Percentiles rank a stretch among this genome's conserved stretches.
phyloP scores from a whole-genome alignment of 1,284 basidiomycete genomes.

The Dichomitus squalens region DNA sequence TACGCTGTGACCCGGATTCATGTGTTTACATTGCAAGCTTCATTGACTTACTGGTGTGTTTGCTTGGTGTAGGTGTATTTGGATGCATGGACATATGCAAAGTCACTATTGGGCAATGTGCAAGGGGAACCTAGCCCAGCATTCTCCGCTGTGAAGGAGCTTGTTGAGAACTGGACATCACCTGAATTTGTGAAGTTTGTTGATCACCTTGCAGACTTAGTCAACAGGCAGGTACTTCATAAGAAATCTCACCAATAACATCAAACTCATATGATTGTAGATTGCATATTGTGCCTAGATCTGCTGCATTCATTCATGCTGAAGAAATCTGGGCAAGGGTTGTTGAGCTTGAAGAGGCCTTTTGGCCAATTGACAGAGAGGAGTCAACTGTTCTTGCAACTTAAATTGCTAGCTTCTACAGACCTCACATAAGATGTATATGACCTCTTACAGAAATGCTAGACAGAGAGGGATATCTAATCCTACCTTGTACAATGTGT shows the following conservation, averaged over 20 bases:
- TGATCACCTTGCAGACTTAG: slow-evolving; percentile 50
- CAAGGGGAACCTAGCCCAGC: slow-evolving; percentile 19
- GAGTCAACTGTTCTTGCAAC: too few species aligned
- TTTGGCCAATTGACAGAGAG: slow-evolving; percentile 53
- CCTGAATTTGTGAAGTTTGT: slow-evolving; percentile 66
- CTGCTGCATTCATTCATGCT: slow-evolving; percentile 43
- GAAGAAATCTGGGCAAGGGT: slow-evolving; percentile 61
- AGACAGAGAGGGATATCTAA: too few species aligned
- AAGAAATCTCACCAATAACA: neutral
- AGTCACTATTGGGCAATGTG: slow-evolving; percentile 26
- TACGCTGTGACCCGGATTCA: slow-evolving; percentile 29
- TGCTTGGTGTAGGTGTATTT: slow-evolving; percentile 47
- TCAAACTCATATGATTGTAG: slow-evolving; percentile 10
- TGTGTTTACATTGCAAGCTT: neutral
- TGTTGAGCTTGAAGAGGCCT: slow-evolving; percentile 59
- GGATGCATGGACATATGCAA: slow-evolving; percentile 65
- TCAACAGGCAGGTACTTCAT: slow-evolving; percentile 42
- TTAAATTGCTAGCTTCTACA: neutral
- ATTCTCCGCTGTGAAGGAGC: slow-evolving; percentile 45
- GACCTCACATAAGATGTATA: too few species aligned
- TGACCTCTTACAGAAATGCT: too few species aligned
- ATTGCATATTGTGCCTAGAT: slow-evolving; percentile 41
- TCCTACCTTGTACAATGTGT: too few species aligned
- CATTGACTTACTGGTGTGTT: slow-evolving; percentile 33
- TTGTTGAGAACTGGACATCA: slow-evolving; percentile 71